A percentile compares a stretch with the other conserved stretches of the same genome.
Evolutionary conservation across 768 basidiomycete species (phyloP).

Genomic region (Suillus occidentalis): DNA sequence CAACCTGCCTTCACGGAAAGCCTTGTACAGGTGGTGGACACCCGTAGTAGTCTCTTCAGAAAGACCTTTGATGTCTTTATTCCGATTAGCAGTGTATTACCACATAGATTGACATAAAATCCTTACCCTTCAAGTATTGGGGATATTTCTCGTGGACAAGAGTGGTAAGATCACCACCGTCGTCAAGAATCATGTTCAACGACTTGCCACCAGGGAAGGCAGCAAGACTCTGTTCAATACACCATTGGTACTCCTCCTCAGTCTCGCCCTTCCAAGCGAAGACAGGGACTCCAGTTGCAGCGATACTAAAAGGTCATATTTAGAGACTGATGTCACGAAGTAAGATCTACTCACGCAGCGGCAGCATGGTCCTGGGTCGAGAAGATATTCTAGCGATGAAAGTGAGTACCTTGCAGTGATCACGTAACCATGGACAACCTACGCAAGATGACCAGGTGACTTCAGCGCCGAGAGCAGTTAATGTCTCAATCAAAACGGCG

Average conservation of each 20-base stretch:
- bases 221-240: conserved; percentile 91
- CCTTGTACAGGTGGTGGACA: conserved; percentile 99
- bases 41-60: conserved; percentile 99
- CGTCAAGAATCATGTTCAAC: conserved; percentile 99
- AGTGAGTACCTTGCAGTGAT: neutral
- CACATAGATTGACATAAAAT: neutral
- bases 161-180: conserved; percentile 94
- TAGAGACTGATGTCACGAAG: conserved; percentile 4
- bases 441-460: conserved; percentile 99
- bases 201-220: conserved; percentile 84
- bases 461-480: conserved; percentile 92
- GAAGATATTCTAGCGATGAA: conserved; percentile 82
- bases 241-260: conserved; percentile 98
- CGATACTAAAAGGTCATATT: conserved; percentile 57
- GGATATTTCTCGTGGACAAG: conserved; percentile 97
- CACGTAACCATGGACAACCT: conserved; percentile 30
- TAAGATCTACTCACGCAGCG: conserved; percentile 66
- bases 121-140: conserved; percentile 74
- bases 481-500: conserved; percentile 97
- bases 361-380: conserved; percentile 99
- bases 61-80: conserved; percentile 80
- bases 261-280: conserved; percentile 99
- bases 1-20: conserved; percentile 92
- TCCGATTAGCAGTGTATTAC: conserved; percentile 10
- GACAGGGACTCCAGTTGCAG: conserved; percentile 97